A percentile compares a stretch with the other conserved stretches of the same genome.
Evolutionary conservation across 345 rosid genomes (phyloP).

Genomic region (Populus nigra): DNA sequence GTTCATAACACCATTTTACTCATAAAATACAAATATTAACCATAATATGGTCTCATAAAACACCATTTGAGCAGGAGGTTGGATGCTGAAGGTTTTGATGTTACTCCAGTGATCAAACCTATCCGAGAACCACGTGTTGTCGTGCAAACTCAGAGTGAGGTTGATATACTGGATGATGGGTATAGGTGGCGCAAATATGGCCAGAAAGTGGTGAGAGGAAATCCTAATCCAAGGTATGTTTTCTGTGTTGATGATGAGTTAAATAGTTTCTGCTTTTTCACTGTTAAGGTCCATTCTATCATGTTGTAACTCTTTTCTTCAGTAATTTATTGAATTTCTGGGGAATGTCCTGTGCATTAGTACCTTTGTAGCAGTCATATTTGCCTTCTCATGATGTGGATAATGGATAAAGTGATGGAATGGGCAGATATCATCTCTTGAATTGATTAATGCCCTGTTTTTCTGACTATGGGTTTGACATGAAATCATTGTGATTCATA

Average conservation of each 20-base stretch:
- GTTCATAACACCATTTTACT: constrained; percentile 12
- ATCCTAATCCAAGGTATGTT: constrained; percentile 89
- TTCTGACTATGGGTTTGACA: neutral
- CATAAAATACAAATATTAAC: constrained; percentile 15
- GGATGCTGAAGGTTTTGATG: constrained; percentile 64
- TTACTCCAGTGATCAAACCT: constrained; percentile 90
- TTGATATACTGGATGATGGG: constrained; percentile 96
- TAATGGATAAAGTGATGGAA: neutral
- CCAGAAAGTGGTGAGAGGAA: constrained; percentile 96
- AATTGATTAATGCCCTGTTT: neutral
- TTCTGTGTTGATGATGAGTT: constrained; percentile 2
- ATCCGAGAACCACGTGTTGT: constrained; percentile 97
- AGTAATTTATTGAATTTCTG: neutral
- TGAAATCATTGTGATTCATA: neutral
- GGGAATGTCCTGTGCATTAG: neutral
- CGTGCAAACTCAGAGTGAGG: constrained; percentile 95
- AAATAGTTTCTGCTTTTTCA: neutral
- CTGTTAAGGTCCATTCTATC: neutral
- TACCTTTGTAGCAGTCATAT: neutral
- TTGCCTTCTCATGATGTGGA: neutral
- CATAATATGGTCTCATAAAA: neutral
- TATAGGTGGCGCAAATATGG: constrained; percentile 99
- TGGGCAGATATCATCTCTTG: neutral
- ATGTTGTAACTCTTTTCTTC: neutral
- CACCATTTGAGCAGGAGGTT: constrained; percentile 55